A percentile compares a stretch with the other conserved stretches of the same genome.
Evolutionary conservation across 768 basidiomycete genomes (phyloP).

Genomic region (Myochromella boudieri): DNA sequence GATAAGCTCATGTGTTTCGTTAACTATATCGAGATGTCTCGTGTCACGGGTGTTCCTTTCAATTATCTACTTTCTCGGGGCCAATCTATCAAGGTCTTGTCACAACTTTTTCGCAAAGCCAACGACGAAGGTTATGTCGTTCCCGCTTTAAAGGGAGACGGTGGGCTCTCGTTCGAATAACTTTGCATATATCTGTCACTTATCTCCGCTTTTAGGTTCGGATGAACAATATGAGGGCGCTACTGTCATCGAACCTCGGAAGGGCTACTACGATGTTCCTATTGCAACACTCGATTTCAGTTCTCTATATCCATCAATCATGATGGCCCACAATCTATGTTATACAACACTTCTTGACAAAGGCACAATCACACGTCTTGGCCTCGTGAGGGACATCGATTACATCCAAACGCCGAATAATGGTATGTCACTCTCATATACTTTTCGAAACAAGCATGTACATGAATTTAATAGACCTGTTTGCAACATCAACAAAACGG

Average conservation of each 20-base stretch:
- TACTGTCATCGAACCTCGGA: slow-evolving; percentile 96
- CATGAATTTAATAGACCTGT: slow-evolving; percentile 61
- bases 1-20: slow-evolving; percentile 99
- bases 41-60: slow-evolving; percentile 99
- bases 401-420: slow-evolving; percentile 96
- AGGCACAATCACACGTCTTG: slow-evolving; percentile 70
- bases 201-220: slow-evolving; percentile 45
- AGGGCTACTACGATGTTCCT: slow-evolving; percentile 94
- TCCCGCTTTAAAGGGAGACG: slow-evolving; percentile 84
- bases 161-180: slow-evolving; percentile 32
- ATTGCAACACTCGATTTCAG: slow-evolving; percentile 99
- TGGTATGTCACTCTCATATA: slow-evolving; percentile 43
- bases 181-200: background rate
- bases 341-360: slow-evolving; percentile 95
- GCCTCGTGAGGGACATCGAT: slow-evolving; percentile 80
- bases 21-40: slow-evolving; percentile 99
- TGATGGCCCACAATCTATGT: slow-evolving; percentile 99
- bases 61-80: slow-evolving; percentile 92
- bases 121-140: slow-evolving; percentile 90
- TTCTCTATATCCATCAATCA: slow-evolving; percentile 97
- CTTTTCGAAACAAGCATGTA: background rate
- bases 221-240: slow-evolving; percentile 99
- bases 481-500: slow-evolving; percentile 67
- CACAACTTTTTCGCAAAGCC: slow-evolving; percentile 91
- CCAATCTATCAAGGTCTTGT: slow-evolving; percentile 98